Percentiles rank a stretch among this genome's conserved stretches.
Conservation (phyloP, 2,329 filamentous ascomycete species). For the Pseudogymnoascus sp. region DNA sequence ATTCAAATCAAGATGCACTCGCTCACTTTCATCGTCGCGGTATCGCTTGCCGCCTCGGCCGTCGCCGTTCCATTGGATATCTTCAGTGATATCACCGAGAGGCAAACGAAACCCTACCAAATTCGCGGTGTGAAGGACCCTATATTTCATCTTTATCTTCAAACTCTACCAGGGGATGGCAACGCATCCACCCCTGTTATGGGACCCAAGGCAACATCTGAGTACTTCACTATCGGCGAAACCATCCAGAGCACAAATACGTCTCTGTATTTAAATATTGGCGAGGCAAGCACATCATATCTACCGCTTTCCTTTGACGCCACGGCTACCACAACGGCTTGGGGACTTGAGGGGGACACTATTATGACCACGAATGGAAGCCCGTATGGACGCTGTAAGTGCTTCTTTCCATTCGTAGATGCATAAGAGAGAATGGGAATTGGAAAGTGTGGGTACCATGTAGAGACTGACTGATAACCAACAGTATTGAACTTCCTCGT, state of each 20-base stretch:
- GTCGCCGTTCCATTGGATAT: background rate
- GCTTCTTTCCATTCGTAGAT: constrained; percentile 2
- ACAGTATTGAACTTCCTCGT: constrained; percentile 43
- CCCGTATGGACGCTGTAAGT: constrained; percentile 34
- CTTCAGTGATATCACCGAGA: background rate
- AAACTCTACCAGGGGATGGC: constrained; percentile 28
- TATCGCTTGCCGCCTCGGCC: background rate
- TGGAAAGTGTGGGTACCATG: background rate
- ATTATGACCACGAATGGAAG: constrained; percentile 40
- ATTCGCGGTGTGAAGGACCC: constrained; percentile 42
- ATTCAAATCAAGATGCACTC: background rate
- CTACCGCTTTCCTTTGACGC: constrained; percentile 41
- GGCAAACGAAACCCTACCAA: constrained; percentile 32
- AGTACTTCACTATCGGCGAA: constrained; percentile 41
- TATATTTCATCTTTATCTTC: constrained; percentile 45
- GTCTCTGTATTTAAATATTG: constrained; percentile 40
- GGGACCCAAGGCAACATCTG: constrained; percentile 40
- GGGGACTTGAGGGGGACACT: constrained; percentile 41
- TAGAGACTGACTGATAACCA: background rate
- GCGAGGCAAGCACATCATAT: constrained; percentile 38
- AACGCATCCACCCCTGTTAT: constrained; percentile 36
- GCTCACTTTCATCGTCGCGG: background rate
- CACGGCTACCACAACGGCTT: constrained; percentile 37
- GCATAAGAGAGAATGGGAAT: background rate
- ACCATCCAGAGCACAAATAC: constrained; percentile 43